phyloP scores from a whole-genome alignment of 371 early-diverging fungal genomes.

The Spraguea lophii region DNA sequence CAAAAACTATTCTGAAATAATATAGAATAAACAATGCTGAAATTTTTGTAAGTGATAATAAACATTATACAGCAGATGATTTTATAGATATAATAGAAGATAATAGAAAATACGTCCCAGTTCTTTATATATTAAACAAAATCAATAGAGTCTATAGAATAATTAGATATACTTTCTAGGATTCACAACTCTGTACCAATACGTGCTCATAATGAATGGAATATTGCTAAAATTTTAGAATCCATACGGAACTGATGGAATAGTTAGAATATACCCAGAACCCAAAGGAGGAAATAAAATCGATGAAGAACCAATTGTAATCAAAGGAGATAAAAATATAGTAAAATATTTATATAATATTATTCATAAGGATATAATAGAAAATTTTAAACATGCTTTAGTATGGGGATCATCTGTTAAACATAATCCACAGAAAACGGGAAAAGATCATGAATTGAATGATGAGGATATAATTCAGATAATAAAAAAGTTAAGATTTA shows the following conservation, averaged over 20 bases:
- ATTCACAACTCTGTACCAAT: slow-evolving; percentile 91
- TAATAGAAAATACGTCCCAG: slow-evolving; percentile 75
- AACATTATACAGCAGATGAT: slow-evolving; percentile 83
- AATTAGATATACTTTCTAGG: too few species aligned
- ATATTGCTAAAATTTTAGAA: slow-evolving; percentile 83
- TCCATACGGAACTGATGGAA: too few species aligned
- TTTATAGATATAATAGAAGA: slow-evolving; percentile 89
- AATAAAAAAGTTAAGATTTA: too few species aligned
- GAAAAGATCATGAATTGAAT: slow-evolving; percentile 68
- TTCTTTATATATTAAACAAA: slow-evolving; percentile 91
- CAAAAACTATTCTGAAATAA: slow-evolving; percentile 75
- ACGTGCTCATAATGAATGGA: slow-evolving; percentile 88
- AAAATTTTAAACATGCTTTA: slow-evolving; percentile 76
- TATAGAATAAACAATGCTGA: slow-evolving; percentile 92
- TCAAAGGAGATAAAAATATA: slow-evolving; percentile 54
- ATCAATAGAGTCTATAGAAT: slow-evolving; percentile 89
- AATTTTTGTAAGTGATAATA: slow-evolving; percentile 61
- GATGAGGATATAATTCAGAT: slow-evolving; percentile 98
- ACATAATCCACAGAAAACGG: slow-evolving; percentile 90
- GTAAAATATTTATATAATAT: slow-evolving; percentile 87
- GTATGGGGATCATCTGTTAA: slow-evolving; percentile 96
- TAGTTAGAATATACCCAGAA: slow-evolving; percentile 92
- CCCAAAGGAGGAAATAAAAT: slow-evolving; percentile 90
- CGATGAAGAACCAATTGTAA: slow-evolving; percentile 77
- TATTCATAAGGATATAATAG: slow-evolving; percentile 81